Evolutionary conservation across 148 eudicot genomes (phyloP).

Genomic region (Simmondsia chinensis): DNA sequence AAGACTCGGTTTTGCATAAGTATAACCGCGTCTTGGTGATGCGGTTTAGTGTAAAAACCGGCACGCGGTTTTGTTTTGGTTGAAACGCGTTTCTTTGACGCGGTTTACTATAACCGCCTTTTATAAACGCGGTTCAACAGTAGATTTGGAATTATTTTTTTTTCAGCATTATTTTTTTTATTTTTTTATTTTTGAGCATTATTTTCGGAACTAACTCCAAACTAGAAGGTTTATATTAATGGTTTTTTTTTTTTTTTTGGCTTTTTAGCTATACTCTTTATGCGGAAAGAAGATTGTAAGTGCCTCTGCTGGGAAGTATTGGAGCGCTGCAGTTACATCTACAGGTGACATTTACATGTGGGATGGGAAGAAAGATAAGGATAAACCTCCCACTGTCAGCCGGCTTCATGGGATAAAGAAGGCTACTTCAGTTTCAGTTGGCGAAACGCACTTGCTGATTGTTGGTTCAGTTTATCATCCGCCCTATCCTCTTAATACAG

Average conservation of each 20-base stretch:
- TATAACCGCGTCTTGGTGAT: too few species aligned
- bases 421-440: constrained; percentile 81
- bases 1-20: too few species aligned
- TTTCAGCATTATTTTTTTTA: neutral
- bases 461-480: constrained; percentile 88
- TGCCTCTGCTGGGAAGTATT: constrained; percentile 83
- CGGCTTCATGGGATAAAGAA: constrained; percentile 78
- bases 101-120: too few species aligned
- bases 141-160: too few species aligned
- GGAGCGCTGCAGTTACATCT: constrained; percentile 76
- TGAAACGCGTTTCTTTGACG: too few species aligned
- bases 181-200: neutral
- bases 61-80: too few species aligned
- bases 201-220: too few species aligned
- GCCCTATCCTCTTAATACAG: constrained; percentile 29
- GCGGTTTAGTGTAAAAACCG: too few species aligned
- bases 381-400: constrained; percentile 42
- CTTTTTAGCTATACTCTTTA: constrained; percentile 48
- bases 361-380: constrained; percentile 73
- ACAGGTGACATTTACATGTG: constrained; percentile 85
- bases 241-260: neutral
- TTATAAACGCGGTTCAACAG: too few species aligned
- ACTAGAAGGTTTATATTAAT: too few species aligned
- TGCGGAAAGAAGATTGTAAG: constrained; percentile 57
- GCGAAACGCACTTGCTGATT: constrained; percentile 84